Conservation (phyloP, 1,139 yeast species). For the Geotrichum aggregatum region DNA sequence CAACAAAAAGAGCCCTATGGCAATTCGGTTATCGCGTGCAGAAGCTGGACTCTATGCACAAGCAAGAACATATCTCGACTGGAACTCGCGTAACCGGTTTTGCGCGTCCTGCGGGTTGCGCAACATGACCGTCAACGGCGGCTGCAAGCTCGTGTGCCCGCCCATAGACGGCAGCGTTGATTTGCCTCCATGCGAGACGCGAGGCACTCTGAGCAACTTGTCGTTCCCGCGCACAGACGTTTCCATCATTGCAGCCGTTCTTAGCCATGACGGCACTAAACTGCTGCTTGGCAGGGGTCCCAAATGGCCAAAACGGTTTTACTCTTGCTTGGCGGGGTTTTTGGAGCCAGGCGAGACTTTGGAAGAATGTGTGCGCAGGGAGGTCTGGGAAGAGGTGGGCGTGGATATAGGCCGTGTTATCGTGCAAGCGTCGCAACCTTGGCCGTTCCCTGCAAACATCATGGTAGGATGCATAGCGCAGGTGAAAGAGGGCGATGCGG, state of each 20-base stretch:
- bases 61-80: slow-evolving; percentile 79
- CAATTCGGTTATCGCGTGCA: slow-evolving; percentile 30
- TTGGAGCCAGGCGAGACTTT: slow-evolving; percentile 93
- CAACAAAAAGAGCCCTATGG: slow-evolving; percentile 33
- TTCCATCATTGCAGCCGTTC: slow-evolving; percentile 75
- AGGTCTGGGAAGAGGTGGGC: slow-evolving; percentile 95
- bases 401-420: slow-evolving; percentile 57
- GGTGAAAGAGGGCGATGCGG: slow-evolving; percentile 59
- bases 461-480: slow-evolving; percentile 88
- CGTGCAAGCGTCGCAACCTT: slow-evolving; percentile 75
- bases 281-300: slow-evolving; percentile 68
- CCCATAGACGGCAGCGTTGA: slow-evolving; percentile 34
- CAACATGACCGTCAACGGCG: slow-evolving; percentile 71
- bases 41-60: slow-evolving; percentile 69
- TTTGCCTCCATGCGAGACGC: slow-evolving; percentile 36
- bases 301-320: slow-evolving; percentile 50
- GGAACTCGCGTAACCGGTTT: slow-evolving; percentile 69
- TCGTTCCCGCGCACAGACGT: slow-evolving; percentile 92
- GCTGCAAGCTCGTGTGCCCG: slow-evolving; percentile 72
- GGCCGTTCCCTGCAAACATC: slow-evolving; percentile 93
- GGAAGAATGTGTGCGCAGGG: slow-evolving; percentile 82
- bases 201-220: slow-evolving; percentile 45
- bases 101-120: slow-evolving; percentile 87
- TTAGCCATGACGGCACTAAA: slow-evolving; percentile 57
- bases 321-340: slow-evolving; percentile 88